phyloP scores from a whole-genome alignment of 2,329 filamentous ascomycete species.

The Monosporascus sp. region DNA sequence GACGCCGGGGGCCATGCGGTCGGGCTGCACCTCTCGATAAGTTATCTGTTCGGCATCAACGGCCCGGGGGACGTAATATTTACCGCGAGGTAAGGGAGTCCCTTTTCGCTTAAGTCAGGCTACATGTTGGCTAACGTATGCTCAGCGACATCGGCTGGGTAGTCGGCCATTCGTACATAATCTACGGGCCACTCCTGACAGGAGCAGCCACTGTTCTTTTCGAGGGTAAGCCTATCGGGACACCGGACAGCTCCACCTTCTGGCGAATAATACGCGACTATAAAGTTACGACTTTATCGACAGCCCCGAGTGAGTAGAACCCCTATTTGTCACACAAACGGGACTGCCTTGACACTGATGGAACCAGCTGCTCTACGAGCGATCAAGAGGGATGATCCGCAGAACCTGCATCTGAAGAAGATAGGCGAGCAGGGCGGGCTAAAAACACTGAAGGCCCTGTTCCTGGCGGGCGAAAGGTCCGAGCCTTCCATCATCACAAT shows the following conservation, averaged over 20 bases:
- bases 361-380: conserved; percentile 65
- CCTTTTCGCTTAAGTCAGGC: background rate
- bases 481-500: conserved; percentile 79
- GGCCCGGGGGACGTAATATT: conserved; percentile 71
- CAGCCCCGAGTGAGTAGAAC: conserved; percentile 61
- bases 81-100: conserved; percentile 40
- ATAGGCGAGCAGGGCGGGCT: conserved; percentile 66
- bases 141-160: conserved; percentile 82
- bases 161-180: conserved; percentile 79
- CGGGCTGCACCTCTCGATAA: conserved; percentile 74
- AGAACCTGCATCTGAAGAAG: conserved; percentile 59
- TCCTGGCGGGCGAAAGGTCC: conserved; percentile 83
- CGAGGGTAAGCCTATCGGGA: conserved; percentile 91
- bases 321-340: background rate
- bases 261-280: conserved; percentile 85
- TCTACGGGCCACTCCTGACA: conserved; percentile 80
- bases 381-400: conserved; percentile 79
- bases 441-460: conserved; percentile 67
- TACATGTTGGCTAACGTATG: conserved; percentile 7
- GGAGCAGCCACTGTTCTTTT: conserved; percentile 85
- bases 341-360: background rate
- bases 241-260: conserved; percentile 79
- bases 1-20: conserved; percentile 85
- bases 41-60: conserved; percentile 75
- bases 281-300: conserved; percentile 78